Conservation (phyloP, 768 basidiomycete genomes). For the Grammothele lineata region DNA sequence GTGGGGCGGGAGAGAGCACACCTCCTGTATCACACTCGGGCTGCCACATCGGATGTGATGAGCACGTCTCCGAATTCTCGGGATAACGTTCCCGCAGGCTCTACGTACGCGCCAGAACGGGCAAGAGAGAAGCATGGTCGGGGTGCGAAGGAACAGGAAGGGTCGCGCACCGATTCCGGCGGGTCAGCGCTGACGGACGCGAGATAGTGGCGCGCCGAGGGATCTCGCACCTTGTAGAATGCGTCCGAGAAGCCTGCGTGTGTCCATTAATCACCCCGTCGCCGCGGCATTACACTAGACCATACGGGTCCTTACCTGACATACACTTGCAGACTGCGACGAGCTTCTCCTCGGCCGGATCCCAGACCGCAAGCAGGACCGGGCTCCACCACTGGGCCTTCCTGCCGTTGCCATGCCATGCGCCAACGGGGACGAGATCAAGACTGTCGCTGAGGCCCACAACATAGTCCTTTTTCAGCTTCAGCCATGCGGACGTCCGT, state of each 20-base stretch:
- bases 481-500: conserved; percentile 83
- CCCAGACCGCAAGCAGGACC: conserved; percentile 74
- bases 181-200: conserved; percentile 1
- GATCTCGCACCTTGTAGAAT: conserved; percentile 61
- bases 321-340: conserved; percentile 90
- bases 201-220: neutral
- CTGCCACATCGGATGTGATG: conserved; percentile 46
- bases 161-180: no score
- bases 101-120: conserved; percentile 27
- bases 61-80: conserved; percentile 53
- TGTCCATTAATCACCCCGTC: conserved; percentile 6
- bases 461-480: conserved; percentile 92
- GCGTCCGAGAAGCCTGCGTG: conserved; percentile 73
- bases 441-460: conserved; percentile 71
- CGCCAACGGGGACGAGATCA: conserved; percentile 70
- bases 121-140: no score
- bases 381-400: conserved; percentile 94
- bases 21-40: conserved; percentile 60
- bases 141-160: no score
- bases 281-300: conserved; percentile 2
- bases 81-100: conserved; percentile 62
- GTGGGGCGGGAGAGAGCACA: conserved; percentile 23
- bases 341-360: conserved; percentile 52
- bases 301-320: conserved; percentile 47
- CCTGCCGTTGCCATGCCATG: conserved; percentile 87